Percentiles rank a stretch among this genome's conserved stretches.
phyloP scores from a whole-genome alignment of 176 grass and related monocot species.

The Eragrostis curvula region DNA sequence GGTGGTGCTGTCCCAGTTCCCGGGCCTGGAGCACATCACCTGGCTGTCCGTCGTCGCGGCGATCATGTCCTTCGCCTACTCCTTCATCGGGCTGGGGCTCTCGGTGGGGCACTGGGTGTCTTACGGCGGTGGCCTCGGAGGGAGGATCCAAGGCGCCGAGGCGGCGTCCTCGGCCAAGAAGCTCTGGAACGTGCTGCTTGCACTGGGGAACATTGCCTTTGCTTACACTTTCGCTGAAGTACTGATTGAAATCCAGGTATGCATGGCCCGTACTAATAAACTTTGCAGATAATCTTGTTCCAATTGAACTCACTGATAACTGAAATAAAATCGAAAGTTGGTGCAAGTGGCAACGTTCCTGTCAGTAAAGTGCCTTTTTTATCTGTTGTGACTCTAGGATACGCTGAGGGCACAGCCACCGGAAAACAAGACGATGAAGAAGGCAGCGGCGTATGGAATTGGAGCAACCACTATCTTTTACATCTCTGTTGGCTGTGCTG shows the following conservation, averaged over 20 bases:
- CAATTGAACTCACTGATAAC: neutral
- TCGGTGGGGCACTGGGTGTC: slow-evolving; percentile 56
- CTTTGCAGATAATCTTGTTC: neutral
- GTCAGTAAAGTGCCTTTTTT: neutral
- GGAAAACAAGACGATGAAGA: slow-evolving; percentile 85
- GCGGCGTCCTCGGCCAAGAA: slow-evolving; percentile 50
- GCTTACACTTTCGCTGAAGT: slow-evolving; percentile 92
- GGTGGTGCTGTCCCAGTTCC: slow-evolving; percentile 81
- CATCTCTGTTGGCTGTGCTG: slow-evolving; percentile 71
- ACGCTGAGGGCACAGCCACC: slow-evolving; percentile 73
- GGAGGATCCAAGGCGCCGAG: slow-evolving; percentile 40
- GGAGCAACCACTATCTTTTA: slow-evolving; percentile 78
- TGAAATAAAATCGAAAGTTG: neutral
- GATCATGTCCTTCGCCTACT: slow-evolving; percentile 85
- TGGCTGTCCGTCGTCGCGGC: slow-evolving; percentile 80
- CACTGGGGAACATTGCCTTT: slow-evolving; percentile 89
- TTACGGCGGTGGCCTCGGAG: slow-evolving; percentile 36
- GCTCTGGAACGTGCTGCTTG: slow-evolving; percentile 70
- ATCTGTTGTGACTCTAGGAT: slow-evolving; percentile 43
- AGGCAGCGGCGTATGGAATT: slow-evolving; percentile 72
- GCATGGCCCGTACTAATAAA: neutral
- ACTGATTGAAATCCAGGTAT: slow-evolving; percentile 88
- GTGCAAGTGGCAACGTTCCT: neutral
- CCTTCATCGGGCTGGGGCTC: slow-evolving; percentile 74
- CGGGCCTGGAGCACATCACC: slow-evolving; percentile 77